Percentiles rank a stretch among this genome's conserved stretches.
phyloP scores from a whole-genome alignment of 2,329 filamentous ascomycete species.

The Xylaria arbuscula region DNA sequence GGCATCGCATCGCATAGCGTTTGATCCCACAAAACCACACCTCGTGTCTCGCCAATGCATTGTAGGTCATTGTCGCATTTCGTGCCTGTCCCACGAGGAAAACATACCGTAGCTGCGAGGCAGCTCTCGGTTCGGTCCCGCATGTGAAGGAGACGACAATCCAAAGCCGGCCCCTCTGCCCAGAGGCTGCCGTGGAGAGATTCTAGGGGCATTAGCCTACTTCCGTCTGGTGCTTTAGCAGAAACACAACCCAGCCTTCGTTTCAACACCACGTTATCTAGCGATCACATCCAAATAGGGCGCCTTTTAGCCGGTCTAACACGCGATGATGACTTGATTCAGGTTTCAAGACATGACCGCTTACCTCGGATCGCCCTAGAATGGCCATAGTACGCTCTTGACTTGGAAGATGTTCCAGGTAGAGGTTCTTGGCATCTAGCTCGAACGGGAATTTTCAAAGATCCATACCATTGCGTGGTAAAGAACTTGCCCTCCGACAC shows the following conservation, averaged over 20 bases:
- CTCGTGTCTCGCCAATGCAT: slow-evolving; percentile 38
- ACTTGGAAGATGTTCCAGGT: slow-evolving; percentile 1
- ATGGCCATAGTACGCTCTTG: not conserved
- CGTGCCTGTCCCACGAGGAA: slow-evolving; percentile 35
- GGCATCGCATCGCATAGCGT: slow-evolving; percentile 37
- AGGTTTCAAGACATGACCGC: not conserved
- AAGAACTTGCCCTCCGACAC: not conserved
- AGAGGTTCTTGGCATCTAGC: slow-evolving; percentile 5
- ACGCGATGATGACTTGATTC: slow-evolving; percentile 2
- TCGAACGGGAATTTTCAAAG: slow-evolving; percentile 16
- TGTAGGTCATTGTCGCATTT: slow-evolving; percentile 25
- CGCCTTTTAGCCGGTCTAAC: slow-evolving; percentile 30
- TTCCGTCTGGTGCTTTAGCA: slow-evolving; percentile 24
- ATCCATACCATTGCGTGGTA: slow-evolving; percentile 2
- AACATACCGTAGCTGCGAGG: slow-evolving; percentile 33
- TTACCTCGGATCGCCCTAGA: not conserved
- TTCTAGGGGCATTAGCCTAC: slow-evolving; percentile 28
- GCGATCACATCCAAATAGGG: slow-evolving; percentile 19
- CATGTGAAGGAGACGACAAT: slow-evolving; percentile 11
- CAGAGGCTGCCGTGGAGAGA: not conserved
- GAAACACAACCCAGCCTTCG: slow-evolving; percentile 25
- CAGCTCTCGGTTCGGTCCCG: slow-evolving; percentile 29
- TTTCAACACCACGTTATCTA: slow-evolving; percentile 10
- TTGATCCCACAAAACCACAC: slow-evolving; percentile 45
- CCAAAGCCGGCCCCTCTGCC: slow-evolving; percentile 4